Percentiles rank a stretch among this genome's conserved stretches.
Evolutionary conservation across 164 flowering plant species (phyloP).

Genomic region (Nelumbo lutea): DNA sequence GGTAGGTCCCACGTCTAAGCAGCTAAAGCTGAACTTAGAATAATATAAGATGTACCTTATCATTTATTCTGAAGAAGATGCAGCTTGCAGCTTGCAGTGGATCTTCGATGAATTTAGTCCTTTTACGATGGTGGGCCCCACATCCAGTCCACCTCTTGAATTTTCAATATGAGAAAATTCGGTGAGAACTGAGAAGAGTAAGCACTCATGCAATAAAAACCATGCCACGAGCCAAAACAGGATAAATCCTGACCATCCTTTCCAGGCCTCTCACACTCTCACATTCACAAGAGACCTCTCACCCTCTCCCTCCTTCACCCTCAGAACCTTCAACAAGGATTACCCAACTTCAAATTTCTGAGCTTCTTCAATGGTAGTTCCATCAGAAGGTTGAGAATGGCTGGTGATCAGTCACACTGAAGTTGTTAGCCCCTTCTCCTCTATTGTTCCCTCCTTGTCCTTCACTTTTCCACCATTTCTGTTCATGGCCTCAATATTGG

Average conservation of each 20-base stretch:
- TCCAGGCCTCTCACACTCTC: background rate
- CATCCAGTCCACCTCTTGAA: background rate
- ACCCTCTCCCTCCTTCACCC: background rate
- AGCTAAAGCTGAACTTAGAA: too few relatives aligned
- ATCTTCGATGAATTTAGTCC: too few relatives aligned
- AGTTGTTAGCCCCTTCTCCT: conserved; percentile 18
- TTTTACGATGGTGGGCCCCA: background rate
- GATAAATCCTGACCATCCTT: conserved; percentile 19
- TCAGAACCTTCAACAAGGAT: conserved; percentile 20
- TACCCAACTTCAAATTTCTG: conserved; percentile 29
- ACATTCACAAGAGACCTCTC: too few relatives aligned
- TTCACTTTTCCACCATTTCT: conserved; percentile 13
- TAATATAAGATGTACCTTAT: too few relatives aligned
- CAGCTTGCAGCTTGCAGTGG: too few relatives aligned
- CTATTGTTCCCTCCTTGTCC: conserved; percentile 10
- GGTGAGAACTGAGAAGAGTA: background rate
- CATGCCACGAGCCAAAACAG: conserved; percentile 30
- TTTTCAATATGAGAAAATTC: background rate
- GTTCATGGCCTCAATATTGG: conserved; percentile 47
- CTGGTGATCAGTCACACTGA: conserved; percentile 8
- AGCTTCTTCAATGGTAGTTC: background rate
- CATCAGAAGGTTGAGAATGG: conserved; percentile 18
- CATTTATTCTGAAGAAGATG: too few relatives aligned
- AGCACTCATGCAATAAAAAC: conserved; percentile 14
- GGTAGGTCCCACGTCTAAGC: too few relatives aligned